Base-by-base conservation (phyloP, 768 basidiomycete genomes). In the Collybiopsis confluens region DNA sequence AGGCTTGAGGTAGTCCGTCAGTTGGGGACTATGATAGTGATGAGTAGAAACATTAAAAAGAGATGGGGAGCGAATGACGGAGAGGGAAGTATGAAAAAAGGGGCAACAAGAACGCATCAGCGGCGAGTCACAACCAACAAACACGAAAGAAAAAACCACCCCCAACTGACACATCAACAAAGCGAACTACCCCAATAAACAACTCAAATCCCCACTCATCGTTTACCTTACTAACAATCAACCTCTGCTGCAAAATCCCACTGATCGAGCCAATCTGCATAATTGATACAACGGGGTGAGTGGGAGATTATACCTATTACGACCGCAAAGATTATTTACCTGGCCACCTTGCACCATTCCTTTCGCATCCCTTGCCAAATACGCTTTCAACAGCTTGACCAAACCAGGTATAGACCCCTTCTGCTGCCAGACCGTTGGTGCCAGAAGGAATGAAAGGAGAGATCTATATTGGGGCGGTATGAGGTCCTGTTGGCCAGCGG, bases 321-420 rank as follows among this genome's bases (percentile, higher is more conserved):
- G n/a, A n/a, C n/a, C n/a, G n/a, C 30, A 33, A 6, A 33, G 30
- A 6, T 33, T 13, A 33, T 13, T 79, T 13, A 93, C 71, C 63
- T 96, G 93, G 0, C 86, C 86, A 15, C 79, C 70, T 8, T 73
- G 76, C 27, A 85, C 74, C 78, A 98, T 89, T 58, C 81, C 73
- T 1, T 64, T 62, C 9, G 82, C 79, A 53, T 92, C 94, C 27
- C 88, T 78, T 0, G 77, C 70, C 13, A 99, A 72, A 71, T 91
- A 93, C 6, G 92, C 91, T 48, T 86, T 86, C 49, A 98, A 75
- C 16, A 98, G 74, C 60, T 90, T 85, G 18, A 96, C 93, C 2
- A 99, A 79, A 1, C 94, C 95, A 0, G 97, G 97, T 40, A 99
- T 85, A 64, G 88, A 94, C 10, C 97, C 97, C 62, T 95, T 88